A percentile compares a stretch with the other conserved stretches of the same genome.
These are phyloP conservation scores for Fusarium anguioides DNA, from an alignment of 2,329 filamentous ascomycete species.

Conservation along the genomic window DNA sequence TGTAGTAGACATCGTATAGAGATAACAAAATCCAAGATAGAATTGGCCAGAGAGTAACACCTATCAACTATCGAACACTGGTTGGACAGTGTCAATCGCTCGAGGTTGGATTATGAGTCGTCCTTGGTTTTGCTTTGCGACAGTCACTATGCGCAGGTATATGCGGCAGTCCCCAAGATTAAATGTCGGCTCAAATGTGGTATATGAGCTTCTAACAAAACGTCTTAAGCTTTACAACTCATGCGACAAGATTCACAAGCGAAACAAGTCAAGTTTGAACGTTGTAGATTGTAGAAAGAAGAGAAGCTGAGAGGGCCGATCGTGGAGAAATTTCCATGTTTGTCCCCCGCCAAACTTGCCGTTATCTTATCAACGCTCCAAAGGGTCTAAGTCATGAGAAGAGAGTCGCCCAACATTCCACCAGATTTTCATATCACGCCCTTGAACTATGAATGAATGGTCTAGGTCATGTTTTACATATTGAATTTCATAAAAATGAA, in stretches of 20 bases:
- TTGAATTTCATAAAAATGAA: no score
- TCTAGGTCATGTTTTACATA: no score
- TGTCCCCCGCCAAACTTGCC: conserved; percentile 40
- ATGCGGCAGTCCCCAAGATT: not conserved
- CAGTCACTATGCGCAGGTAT: conserved; percentile 1
- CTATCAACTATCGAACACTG: not conserved
- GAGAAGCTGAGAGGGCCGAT: conserved; percentile 21
- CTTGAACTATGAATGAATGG: no score
- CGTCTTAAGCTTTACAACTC: not conserved
- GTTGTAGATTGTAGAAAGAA: not conserved
- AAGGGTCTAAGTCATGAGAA: no score
- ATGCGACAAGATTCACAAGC: not conserved
- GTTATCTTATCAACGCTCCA: conserved; percentile 37
- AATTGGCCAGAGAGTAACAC: not conserved
- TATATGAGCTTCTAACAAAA: not conserved
- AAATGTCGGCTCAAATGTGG: not conserved
- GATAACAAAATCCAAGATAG: not conserved
- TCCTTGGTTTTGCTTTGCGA: conserved; percentile 24
- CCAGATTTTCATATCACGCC: no score
- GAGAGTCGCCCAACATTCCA: no score
- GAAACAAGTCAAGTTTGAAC: not conserved
- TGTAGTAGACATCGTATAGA: conserved; percentile 18
- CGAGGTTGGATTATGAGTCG: conserved; percentile 5
- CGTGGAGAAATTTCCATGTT: conserved; percentile 38
- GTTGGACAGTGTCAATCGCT: not conserved